Evolutionary conservation across 2,329 filamentous ascomycete species (phyloP), one percentile per base, ranked within the genome.

Genomic region (Pseudogymnoascus sp.): DNA sequence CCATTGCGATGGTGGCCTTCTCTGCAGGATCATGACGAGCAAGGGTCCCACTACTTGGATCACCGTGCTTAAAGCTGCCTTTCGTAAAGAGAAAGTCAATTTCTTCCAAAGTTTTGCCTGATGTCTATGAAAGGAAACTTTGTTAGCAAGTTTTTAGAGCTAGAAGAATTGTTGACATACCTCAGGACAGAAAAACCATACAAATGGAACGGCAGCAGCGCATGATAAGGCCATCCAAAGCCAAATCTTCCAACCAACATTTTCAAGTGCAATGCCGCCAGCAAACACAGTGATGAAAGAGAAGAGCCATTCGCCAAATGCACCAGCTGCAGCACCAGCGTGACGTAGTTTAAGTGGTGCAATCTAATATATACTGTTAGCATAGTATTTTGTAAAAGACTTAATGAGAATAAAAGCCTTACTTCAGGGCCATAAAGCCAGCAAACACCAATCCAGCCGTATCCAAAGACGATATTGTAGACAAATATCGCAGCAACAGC

Each of bases 231-330:
- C 65, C 59, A 71, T 70, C 75, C 74, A 77, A 62, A 76, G 69
- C 69, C 72, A 77, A 44, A 77, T 75, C 64, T 72, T 72, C 64
- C 71, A 73, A 2, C 75, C 75, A 26, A 76, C 69, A 38, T 70
- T 68, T 10, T 73, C 65, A 53, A 76, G 66, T 1, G 68, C 73
- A 62, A 72, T 75, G 2, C 71, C 71, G 19, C 72, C 73, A 15
- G 70, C 73, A 62, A 75, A 75, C 10, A 75, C 73, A 31, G 72
- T 75, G 56, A 75, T 67, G 61, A 71, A 76, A n/a, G 70, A 72
- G 37, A 70, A 71, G 26, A 73, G 67, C 73, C 73, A 76, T 66
- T 76, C 74, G 13, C 75, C 75, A 21, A 73, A 73, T 3, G 73
- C 71, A n/a, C 71, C 72, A 19, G 72, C 69, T 37, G 70, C 70